A percentile compares a stretch with the other conserved stretches of the same genome.
These are phyloP conservation scores for Wakefieldia striispora DNA, from an alignment of 768 basidiomycete genomes.

Conservation along the genomic window DNA sequence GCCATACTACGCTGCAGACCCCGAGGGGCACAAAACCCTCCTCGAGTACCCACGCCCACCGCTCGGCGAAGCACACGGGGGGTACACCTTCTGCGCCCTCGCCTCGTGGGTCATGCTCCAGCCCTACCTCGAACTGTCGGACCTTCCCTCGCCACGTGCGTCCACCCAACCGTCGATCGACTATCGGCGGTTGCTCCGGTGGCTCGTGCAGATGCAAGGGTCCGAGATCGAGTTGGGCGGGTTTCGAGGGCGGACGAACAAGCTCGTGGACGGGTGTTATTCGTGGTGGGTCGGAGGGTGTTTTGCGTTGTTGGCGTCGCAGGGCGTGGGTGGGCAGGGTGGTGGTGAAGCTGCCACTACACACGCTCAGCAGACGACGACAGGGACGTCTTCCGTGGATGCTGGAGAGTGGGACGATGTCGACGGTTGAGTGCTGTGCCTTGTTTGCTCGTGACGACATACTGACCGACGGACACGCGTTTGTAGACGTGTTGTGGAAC, in stretches of 20 bases:
- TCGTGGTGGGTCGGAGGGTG: conserved; percentile 99
- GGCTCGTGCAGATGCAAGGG: conserved; percentile 88
- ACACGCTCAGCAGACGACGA: conserved; percentile 13
- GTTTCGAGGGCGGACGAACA: conserved; percentile 92
- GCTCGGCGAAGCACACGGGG: conserved; percentile 96
- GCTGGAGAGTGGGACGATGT: conserved; percentile 66
- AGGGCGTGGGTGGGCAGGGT: conserved; percentile 37
- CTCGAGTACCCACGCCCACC: conserved; percentile 58
- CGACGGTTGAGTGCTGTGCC: conserved; percentile 49
- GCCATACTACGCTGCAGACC: conserved; percentile 50
- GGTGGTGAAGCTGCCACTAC: neutral
- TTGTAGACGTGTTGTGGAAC: conserved; percentile 49
- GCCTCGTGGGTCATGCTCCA: conserved; percentile 80
- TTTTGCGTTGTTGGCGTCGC: conserved; percentile 71
- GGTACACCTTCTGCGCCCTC: conserved; percentile 93
- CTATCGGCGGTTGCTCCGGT: conserved; percentile 60
- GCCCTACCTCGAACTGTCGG: conserved; percentile 42
- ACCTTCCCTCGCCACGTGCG: too few relatives aligned
- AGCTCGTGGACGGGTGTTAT: conserved; percentile 99
- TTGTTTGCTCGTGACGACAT: neutral
- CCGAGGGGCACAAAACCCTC: conserved; percentile 19
- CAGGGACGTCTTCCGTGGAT: conserved; percentile 21
- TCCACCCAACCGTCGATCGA: conserved; percentile 50
- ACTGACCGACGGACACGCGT: neutral
- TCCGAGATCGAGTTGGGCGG: conserved; percentile 81